Evolutionary conservation across 2,329 filamentous ascomycete genomes (phyloP), one percentile per base, ranked within the genome.

Genomic region (Trichoderma guizhouense): DNA sequence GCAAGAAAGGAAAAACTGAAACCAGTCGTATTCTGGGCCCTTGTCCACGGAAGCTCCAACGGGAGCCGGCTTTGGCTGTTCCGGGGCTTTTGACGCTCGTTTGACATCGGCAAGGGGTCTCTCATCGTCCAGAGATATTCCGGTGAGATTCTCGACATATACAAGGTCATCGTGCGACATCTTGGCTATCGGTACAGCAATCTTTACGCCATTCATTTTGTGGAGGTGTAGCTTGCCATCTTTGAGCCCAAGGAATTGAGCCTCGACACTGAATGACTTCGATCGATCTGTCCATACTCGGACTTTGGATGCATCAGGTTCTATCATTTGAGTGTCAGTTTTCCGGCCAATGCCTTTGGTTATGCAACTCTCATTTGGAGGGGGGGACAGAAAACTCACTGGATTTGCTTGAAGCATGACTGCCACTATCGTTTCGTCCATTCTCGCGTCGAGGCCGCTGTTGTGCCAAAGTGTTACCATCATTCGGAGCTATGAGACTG

Each of bases 191-290:
- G 96, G 96, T 5, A 99, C 96, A 9, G 96, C 96, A 81, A 99
- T 99, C 82, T 98, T 98, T 77, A 99, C 94, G 47, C 96, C 96
- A 79, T 99, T 99, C 83, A 94, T 88, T 84, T 99, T 99, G 85
- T 99, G 96, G 26, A 99, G 86, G 82, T 99, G 97, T 75, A 99
- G 97, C 82, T 98, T 98, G 74, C 95, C 94, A 79, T 98, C 96
- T 80, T 94, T 94, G 67, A 98, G 87, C 32, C 94, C 95, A 66
- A 99, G 89, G 79, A 98, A 99, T 80, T 99, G 94, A 18, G 96
- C 96, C 76, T 98, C 96, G 70, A 99, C 96, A 76, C 94, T 98
- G 83, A 99, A 99, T 1, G 95, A 95, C 77, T 95, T 96, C 43
- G 94, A 94, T 76, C 96, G 90, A 82, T 99, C 96, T 36, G 94